These are phyloP conservation scores for Cytospora chrysosperma DNA, from an alignment of 2,329 filamentous ascomycete genomes.

Conservation along the genomic window DNA sequence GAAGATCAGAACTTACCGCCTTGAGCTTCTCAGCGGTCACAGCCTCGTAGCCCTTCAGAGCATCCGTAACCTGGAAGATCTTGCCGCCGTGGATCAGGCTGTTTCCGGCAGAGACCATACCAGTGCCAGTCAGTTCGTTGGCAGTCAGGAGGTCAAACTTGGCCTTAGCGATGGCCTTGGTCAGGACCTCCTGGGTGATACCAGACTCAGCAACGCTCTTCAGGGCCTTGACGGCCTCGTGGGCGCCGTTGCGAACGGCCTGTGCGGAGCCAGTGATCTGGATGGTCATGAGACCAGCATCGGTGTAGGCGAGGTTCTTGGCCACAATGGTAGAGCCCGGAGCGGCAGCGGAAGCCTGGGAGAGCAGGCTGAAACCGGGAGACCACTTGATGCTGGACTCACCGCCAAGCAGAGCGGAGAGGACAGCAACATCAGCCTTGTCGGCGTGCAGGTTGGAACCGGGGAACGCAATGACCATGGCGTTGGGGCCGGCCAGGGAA, in stretches of 20 bases:
- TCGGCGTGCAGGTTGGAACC: slow-evolving; percentile 78
- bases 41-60: slow-evolving; percentile 74
- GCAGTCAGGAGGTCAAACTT: slow-evolving; percentile 89
- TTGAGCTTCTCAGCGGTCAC: slow-evolving; percentile 85
- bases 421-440: slow-evolving; percentile 87
- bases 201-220: slow-evolving; percentile 77
- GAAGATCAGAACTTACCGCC: slow-evolving; percentile 58
- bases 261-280: slow-evolving; percentile 73
- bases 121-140: slow-evolving; percentile 73
- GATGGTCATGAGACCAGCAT: slow-evolving; percentile 86
- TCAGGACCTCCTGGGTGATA: slow-evolving; percentile 79
- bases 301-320: slow-evolving; percentile 83
- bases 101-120: slow-evolving; percentile 80
- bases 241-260: slow-evolving; percentile 71
- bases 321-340: slow-evolving; percentile 69
- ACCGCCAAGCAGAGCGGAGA: slow-evolving; percentile 86
- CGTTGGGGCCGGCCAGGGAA: slow-evolving; percentile 68
- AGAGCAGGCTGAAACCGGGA: slow-evolving; percentile 84
- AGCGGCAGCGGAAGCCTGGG: slow-evolving; percentile 70
- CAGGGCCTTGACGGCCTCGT: slow-evolving; percentile 75
- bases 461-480: slow-evolving; percentile 88
- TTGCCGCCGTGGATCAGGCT: slow-evolving; percentile 79
- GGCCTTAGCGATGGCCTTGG: slow-evolving; percentile 88
- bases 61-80: slow-evolving; percentile 78
- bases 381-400: slow-evolving; percentile 94